These are phyloP conservation scores for Abortiporus biennis DNA, from an alignment of 1,284 basidiomycete species.

Conservation along the genomic window DNA sequence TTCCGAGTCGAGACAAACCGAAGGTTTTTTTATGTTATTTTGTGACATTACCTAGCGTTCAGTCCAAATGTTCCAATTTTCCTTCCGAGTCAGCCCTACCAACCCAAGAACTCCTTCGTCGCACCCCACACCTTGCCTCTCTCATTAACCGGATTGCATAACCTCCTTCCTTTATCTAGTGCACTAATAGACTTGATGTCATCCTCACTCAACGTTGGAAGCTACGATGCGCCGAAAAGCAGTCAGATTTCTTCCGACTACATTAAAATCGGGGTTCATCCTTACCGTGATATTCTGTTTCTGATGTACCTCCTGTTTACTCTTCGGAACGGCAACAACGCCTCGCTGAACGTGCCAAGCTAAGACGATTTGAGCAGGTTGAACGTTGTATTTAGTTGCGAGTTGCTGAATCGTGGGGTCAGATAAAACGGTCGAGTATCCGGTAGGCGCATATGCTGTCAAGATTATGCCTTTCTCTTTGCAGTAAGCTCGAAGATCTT, in stretches of 20 bases:
- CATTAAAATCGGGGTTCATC: constrained; percentile 18
- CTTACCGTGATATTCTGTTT: constrained; percentile 41
- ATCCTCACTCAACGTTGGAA: not conserved
- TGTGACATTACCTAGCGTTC: too few species aligned
- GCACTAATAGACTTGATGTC: constrained; percentile 1
- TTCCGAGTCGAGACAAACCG: too few species aligned
- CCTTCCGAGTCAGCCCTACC: constrained; percentile 22
- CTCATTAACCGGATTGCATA: constrained; percentile 10
- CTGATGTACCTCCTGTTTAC: constrained; percentile 39
- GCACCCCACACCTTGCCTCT: constrained; percentile 39
- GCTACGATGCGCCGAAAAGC: too few species aligned
- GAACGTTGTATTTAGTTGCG: constrained; percentile 36
- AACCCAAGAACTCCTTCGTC: constrained; percentile 45
- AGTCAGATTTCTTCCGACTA: not conserved
- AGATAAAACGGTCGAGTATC: constrained; percentile 33
- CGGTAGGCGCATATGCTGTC: constrained; percentile 66
- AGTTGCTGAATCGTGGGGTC: constrained; percentile 36
- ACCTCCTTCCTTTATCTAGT: constrained; percentile 2
- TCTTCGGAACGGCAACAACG: constrained; percentile 42
- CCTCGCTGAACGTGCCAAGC: constrained; percentile 45
- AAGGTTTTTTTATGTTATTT: too few species aligned
- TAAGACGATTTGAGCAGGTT: constrained; percentile 46
- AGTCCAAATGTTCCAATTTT: too few species aligned
- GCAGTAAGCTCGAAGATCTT: constrained; percentile 53
- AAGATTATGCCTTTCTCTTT: constrained; percentile 50